These are phyloP conservation scores for Casuarina cunninghamiana DNA, from an alignment of 306 rosid species.

Conservation along the genomic window DNA sequence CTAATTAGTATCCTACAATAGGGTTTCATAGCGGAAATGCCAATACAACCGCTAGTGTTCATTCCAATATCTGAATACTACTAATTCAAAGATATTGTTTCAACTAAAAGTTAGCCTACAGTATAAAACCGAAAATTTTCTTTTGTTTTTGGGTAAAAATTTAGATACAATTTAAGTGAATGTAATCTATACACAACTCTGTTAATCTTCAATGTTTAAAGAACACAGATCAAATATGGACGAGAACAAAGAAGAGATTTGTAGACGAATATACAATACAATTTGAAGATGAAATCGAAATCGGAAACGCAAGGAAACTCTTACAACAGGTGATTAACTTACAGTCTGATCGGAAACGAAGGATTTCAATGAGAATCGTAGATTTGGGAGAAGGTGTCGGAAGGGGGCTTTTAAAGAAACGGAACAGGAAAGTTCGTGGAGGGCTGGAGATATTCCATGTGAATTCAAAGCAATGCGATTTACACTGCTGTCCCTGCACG, in stretches of 20 bases:
- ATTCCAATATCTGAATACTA: conserved; percentile 34
- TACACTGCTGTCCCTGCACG: conserved; percentile 44
- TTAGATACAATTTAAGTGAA: neutral
- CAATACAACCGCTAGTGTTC: conserved; percentile 60
- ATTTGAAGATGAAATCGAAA: neutral
- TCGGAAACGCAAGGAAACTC: neutral
- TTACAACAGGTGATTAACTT: conserved; percentile 35
- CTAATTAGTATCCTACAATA: conserved; percentile 57
- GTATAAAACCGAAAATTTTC: neutral
- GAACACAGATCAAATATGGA: conserved; percentile 27
- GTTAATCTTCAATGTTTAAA: conserved; percentile 27
- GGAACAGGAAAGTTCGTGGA: conserved; percentile 28
- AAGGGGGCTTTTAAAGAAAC: conserved; percentile 25
- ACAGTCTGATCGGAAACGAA: conserved; percentile 32
- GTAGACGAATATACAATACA: neutral
- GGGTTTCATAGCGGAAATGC: conserved; percentile 72
- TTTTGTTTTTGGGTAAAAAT: neutral
- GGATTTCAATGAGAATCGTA: conserved; percentile 29
- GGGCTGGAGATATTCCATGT: neutral
- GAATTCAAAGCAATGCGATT: neutral
- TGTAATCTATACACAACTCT: conserved; percentile 12
- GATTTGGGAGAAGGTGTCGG: neutral
- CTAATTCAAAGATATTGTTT: neutral
- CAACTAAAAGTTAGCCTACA: neutral
- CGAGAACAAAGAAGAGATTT: conserved; percentile 7